A percentile compares a stretch with the other conserved stretches of the same genome.
Conservation (phyloP, 768 basidiomycete genomes). For the Mycena olivaceomarginata region DNA sequence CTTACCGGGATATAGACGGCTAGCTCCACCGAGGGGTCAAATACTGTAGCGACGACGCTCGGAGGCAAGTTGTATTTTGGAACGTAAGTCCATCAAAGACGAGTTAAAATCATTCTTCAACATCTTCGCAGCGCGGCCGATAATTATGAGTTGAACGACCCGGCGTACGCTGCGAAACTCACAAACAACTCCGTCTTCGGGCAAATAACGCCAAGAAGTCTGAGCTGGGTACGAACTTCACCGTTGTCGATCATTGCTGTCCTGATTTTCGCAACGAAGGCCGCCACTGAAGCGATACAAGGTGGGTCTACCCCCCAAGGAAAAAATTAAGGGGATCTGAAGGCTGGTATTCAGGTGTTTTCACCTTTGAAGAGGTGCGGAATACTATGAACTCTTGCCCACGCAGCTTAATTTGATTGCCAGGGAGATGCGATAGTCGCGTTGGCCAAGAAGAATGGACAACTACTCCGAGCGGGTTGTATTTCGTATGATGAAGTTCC, state of each 20-base stretch:
- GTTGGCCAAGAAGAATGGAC: too few relatives aligned
- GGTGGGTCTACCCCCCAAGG: not conserved
- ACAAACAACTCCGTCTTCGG: constrained; percentile 59
- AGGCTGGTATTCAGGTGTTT: constrained; percentile 39
- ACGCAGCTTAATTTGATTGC: not conserved
- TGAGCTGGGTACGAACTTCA: constrained; percentile 70
- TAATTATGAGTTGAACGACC: constrained; percentile 64
- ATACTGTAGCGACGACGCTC: constrained; percentile 56
- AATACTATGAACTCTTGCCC: too few relatives aligned
- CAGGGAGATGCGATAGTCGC: constrained; percentile 7
- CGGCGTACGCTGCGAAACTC: constrained; percentile 59
- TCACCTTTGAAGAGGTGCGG: constrained; percentile 62
- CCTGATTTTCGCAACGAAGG: not conserved
- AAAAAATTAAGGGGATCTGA: constrained; percentile 53
- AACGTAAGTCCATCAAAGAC: constrained; percentile 36
- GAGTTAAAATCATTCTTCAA: not conserved
- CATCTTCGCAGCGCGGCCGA: constrained; percentile 57
- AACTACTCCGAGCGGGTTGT: too few relatives aligned
- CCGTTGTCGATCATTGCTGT: not conserved
- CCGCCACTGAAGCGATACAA: too few relatives aligned
- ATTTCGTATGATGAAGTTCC: too few relatives aligned
- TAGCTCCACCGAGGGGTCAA: constrained; percentile 49
- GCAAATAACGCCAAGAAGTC: constrained; percentile 64
- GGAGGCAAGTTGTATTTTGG: constrained; percentile 69
- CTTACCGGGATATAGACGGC: not conserved